Conservation (phyloP, 257 asterid species). For the Linderniella brevidens region DNA sequence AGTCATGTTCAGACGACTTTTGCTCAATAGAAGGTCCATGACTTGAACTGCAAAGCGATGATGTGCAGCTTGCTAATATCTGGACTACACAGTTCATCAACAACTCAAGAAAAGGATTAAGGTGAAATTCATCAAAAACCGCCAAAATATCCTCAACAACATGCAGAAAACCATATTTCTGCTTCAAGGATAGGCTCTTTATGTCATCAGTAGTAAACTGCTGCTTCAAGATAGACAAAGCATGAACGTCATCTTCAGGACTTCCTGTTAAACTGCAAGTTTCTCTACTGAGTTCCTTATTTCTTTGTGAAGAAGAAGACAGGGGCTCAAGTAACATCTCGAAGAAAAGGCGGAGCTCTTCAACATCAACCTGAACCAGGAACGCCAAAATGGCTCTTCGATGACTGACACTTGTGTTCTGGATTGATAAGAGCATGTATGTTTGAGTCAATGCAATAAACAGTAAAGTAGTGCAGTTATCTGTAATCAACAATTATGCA, state of each 20-base stretch:
- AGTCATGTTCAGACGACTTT: constrained; percentile 14
- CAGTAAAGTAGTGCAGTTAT: constrained; percentile 5
- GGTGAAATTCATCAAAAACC: constrained; percentile 66
- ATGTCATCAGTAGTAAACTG: constrained; percentile 35
- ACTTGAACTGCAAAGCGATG: constrained; percentile 23
- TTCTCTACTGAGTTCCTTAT: constrained; percentile 15
- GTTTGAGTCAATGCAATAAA: constrained; percentile 10
- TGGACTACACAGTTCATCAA: constrained; percentile 53
- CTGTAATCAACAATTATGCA: constrained; percentile 3
- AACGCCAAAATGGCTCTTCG: constrained; percentile 80
- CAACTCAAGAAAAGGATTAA: constrained; percentile 58
- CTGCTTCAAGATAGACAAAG: constrained; percentile 37
- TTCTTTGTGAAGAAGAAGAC: constrained; percentile 25
- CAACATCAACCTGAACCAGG: constrained; percentile 66
- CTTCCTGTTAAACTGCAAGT: constrained; percentile 19
- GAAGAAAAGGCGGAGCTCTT: constrained; percentile 82
- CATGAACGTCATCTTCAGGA: constrained; percentile 18
- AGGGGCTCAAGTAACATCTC: constrained; percentile 53
- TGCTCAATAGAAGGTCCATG: constrained; percentile 14
- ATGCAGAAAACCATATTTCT: constrained; percentile 61
- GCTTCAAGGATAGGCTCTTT: constrained; percentile 56
- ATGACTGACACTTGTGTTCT: constrained; percentile 54
- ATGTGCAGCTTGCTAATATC: constrained; percentile 54
- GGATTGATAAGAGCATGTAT: constrained; percentile 14
- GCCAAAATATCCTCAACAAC: constrained; percentile 65